Evolutionary conservation across 176 grass and related monocot genomes (phyloP).

Genomic region (Triticum timopheevii): DNA sequence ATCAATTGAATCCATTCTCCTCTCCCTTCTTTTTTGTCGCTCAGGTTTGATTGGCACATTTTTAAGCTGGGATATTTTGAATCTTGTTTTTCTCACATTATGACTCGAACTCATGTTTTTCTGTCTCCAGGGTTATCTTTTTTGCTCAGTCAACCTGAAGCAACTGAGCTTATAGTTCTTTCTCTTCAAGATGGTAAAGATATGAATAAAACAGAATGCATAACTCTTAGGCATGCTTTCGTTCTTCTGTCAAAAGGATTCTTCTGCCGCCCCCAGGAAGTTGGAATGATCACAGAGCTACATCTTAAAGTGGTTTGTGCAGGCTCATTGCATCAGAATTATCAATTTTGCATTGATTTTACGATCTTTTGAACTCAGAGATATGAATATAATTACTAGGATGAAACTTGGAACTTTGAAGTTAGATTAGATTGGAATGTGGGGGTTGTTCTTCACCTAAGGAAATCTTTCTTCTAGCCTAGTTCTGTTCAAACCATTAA

Average conservation of each 20-base stretch:
- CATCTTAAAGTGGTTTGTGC: slow-evolving; percentile 94
- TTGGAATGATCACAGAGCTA: slow-evolving; percentile 81
- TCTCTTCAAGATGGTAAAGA: slow-evolving; percentile 80
- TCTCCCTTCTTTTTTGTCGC: slow-evolving; percentile 86
- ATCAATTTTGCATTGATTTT: slow-evolving; percentile 8
- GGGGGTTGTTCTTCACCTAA: not conserved
- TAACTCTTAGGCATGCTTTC: slow-evolving; percentile 82
- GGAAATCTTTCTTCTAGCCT: not conserved
- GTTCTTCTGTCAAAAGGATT: slow-evolving; percentile 88
- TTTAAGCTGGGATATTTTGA: slow-evolving; percentile 19
- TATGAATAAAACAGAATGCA: slow-evolving; percentile 81
- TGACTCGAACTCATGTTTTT: slow-evolving; percentile 10
- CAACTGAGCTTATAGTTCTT: slow-evolving; percentile 82
- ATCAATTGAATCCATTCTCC: slow-evolving; percentile 76
- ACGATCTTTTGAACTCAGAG: not conserved
- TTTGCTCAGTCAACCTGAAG: slow-evolving; percentile 84
- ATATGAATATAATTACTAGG: not conserved
- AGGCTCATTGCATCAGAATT: slow-evolving; percentile 8
- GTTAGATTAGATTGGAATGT: not conserved
- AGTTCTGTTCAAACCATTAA: not conserved
- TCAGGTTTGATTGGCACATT: slow-evolving; percentile 55
- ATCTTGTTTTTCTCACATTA: slow-evolving; percentile 11
- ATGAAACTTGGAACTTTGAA: slow-evolving; percentile 3
- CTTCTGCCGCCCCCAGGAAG: slow-evolving; percentile 86
- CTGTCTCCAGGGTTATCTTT: slow-evolving; percentile 75